Conservation (phyloP, 2,329 filamentous ascomycete genomes). For the Pestalotiopsis sp. region DNA sequence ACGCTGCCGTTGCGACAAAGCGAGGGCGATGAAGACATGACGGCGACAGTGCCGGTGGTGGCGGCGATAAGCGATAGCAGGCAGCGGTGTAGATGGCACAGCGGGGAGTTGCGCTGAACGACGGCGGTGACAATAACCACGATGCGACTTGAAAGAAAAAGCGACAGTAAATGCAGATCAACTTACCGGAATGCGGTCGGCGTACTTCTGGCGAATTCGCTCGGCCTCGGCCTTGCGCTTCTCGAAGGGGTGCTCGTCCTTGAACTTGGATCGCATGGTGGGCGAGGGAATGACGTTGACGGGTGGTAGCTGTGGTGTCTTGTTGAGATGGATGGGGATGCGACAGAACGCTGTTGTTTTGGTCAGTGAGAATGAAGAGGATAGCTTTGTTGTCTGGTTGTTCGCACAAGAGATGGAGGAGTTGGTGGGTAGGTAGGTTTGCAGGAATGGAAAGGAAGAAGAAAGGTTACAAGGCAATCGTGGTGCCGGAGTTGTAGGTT, state of each 20-base stretch:
- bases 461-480: not conserved
- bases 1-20: not conserved
- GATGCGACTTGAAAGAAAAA: not conserved
- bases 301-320: not conserved
- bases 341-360: not conserved
- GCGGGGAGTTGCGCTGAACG: not conserved
- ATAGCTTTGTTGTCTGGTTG: not conserved
- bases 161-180: not conserved
- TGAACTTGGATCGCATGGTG: conserved; percentile 98
- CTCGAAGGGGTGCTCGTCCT: conserved; percentile 99
- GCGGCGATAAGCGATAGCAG: conserved; percentile 11
- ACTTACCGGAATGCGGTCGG: conserved; percentile 96
- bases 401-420: not conserved
- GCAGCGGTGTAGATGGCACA: not conserved
- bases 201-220: conserved; percentile 98
- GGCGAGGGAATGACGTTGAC: conserved; percentile 32
- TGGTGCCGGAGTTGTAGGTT: not conserved
- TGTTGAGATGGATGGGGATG: not conserved
- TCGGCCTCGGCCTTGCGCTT: conserved; percentile 99
- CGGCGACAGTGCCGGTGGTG: not conserved
- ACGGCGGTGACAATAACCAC: not conserved
- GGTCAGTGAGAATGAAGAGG: not conserved
- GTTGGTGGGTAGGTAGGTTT: not conserved
- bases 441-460: not conserved
- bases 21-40: too few relatives aligned